Evolutionary conservation across 1,284 basidiomycete genomes (phyloP), one percentile per base, ranked within the genome.

Genomic region (Porodaedalea pini): DNA sequence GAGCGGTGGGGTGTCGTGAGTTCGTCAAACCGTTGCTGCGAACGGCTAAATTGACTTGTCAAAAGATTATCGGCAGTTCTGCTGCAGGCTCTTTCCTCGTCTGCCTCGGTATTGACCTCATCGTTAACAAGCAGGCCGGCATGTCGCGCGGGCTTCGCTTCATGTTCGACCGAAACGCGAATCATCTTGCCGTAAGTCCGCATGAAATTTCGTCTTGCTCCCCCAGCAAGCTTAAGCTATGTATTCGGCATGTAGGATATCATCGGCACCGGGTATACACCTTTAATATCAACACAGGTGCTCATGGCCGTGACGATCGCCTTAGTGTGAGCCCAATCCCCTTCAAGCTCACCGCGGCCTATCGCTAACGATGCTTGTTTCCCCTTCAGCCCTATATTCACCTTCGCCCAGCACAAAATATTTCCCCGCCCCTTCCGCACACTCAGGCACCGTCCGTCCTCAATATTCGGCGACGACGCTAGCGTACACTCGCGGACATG

Each of bases 131-230:
- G 63, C 85, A 87, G 64, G 68, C 70, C 4, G 85, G 85, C 2
- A 77, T 85, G 75, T 83, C 84, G 63, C 71, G 76, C 19, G 85
- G 85, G 0, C 72, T 87, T 29, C 77, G 85, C 15, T 80, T 75
- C 64, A 73, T 87, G 11, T 78, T 85, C 60, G 85, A 87, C 64
- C 73, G 80, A 49, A 87, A 87, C 63, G 65, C 71, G 8, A 74
- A 76, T 27, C 85, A 87, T 69, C 67, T 74, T 54, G 71, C 76
- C 56, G 85, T 86, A 62, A 56, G 81, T 74, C 37, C 48, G 8
- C 5, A 36, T 40, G 25, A 23, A 32, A 15, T 32, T 36, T 11
- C 40, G 29, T 27, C 23, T 32, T 34, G 48, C 17, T 27, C 4
- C 3, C 52, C n/a, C 10, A 25, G 45, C 31, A 29, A 47, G 45